These are phyloP conservation scores for Lipomyces kockii DNA, from an alignment of 805 yeast species.

Conservation along the genomic window DNA sequence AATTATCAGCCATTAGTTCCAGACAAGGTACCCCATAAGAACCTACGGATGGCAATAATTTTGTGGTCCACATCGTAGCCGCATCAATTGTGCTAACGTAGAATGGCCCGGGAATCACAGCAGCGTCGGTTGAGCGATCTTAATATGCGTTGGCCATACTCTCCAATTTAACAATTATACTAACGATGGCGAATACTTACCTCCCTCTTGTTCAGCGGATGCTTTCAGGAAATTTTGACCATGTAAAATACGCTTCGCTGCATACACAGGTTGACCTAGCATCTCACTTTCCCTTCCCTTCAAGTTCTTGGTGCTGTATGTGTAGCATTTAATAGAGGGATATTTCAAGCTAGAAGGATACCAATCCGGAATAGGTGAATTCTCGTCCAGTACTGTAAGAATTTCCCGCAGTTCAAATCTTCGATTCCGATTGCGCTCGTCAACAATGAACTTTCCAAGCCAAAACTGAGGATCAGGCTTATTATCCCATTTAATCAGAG, in stretches of 20 bases:
- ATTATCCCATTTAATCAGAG: not conserved
- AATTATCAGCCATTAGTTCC: not conserved
- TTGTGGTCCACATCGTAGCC: conserved; percentile 3
- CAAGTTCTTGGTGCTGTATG: not conserved
- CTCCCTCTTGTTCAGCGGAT: conserved; percentile 10
- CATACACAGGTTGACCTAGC: conserved; percentile 6
- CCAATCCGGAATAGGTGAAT: conserved; percentile 7
- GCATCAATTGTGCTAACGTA: conserved; percentile 14
- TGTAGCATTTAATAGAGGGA: conserved; percentile 2
- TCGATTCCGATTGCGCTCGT: conserved; percentile 13
- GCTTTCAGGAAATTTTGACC: conserved; percentile 14
- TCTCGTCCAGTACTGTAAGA: not conserved
- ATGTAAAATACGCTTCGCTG: conserved; percentile 10
- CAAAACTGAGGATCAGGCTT: conserved; percentile 3
- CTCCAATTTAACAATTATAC: not conserved
- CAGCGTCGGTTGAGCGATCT: conserved; percentile 10
- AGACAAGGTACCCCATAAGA: not conserved
- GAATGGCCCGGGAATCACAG: conserved; percentile 11
- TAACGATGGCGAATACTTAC: not conserved
- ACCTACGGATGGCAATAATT: conserved; percentile 13
- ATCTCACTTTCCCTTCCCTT: not conserved
- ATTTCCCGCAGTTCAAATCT: conserved; percentile 6
- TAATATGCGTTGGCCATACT: not conserved
- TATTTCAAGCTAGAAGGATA: conserved; percentile 5
- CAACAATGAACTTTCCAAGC: conserved; percentile 6